phyloP scores from a whole-genome alignment of 2,329 filamentous ascomycete genomes.

The Fusarium secorum region DNA sequence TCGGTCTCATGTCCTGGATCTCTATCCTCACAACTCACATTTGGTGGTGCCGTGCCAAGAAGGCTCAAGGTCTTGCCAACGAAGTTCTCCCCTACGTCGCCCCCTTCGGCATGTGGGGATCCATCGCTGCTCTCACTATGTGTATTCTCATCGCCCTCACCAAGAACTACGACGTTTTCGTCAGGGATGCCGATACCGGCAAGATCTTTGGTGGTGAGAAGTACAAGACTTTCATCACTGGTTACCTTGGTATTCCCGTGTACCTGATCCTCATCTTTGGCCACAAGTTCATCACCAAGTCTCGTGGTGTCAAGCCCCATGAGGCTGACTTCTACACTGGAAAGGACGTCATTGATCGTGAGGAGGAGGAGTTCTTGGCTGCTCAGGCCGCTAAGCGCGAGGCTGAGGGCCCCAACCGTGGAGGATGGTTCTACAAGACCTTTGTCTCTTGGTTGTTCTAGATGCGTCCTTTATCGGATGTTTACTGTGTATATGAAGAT shows the following conservation, averaged over 20 bases:
- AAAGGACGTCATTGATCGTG: constrained; percentile 76
- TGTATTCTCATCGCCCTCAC: constrained; percentile 78
- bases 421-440: constrained; percentile 49
- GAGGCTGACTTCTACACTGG: constrained; percentile 75
- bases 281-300: constrained; percentile 67
- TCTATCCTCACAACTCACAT: constrained; percentile 74
- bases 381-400: constrained; percentile 43
- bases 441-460: constrained; percentile 52
- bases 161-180: constrained; percentile 83
- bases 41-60: constrained; percentile 68
- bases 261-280: constrained; percentile 75
- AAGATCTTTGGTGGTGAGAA: constrained; percentile 62
- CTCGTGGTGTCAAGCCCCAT: constrained; percentile 61
- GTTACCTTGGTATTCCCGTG: constrained; percentile 78
- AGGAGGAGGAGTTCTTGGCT: constrained; percentile 74
- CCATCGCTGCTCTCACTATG: constrained; percentile 71
- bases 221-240: constrained; percentile 80
- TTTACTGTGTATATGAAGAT: constrained; percentile 4
- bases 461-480: not conserved
- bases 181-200: constrained; percentile 47
- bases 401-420: constrained; percentile 32
- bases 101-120: constrained; percentile 76
- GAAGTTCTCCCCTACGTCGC: constrained; percentile 69
- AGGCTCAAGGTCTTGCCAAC: constrained; percentile 66
- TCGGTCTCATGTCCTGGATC: constrained; percentile 72